Conservation (phyloP, 495 filamentous ascomycete species). For the Penicillium samsonianum region DNA sequence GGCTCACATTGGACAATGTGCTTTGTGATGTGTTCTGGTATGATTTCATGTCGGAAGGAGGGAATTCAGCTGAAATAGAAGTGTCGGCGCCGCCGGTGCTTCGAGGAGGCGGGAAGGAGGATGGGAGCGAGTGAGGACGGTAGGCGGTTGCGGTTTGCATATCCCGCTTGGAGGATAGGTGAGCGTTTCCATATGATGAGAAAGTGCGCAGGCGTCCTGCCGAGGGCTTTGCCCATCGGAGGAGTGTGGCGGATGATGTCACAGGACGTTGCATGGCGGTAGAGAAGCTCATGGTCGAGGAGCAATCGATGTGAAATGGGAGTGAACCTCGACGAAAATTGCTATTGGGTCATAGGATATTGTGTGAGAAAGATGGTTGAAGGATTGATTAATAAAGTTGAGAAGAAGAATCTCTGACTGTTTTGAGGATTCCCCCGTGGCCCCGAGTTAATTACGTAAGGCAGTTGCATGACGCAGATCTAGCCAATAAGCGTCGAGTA, state of each 20-base stretch:
- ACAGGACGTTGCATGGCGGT: constrained; percentile 41
- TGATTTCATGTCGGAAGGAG: constrained; percentile 24
- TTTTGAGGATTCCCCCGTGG: constrained; percentile 20
- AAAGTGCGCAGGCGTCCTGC: constrained; percentile 59
- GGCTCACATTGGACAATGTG: constrained; percentile 31
- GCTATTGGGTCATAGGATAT: constrained; percentile 20
- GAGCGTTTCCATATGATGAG: constrained; percentile 58
- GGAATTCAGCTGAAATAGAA: constrained; percentile 62
- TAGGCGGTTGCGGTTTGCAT: constrained; percentile 76
- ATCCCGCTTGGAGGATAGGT: constrained; percentile 61
- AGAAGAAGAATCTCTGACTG: constrained; percentile 19
- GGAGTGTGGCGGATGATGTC: constrained; percentile 58
- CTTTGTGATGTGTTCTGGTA: constrained; percentile 26
- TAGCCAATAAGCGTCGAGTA: constrained; percentile 45
- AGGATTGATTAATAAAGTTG: not conserved
- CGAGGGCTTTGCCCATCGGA: constrained; percentile 50
- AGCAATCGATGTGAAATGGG: constrained; percentile 20
- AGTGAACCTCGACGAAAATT: constrained; percentile 6
- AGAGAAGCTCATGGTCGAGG: constrained; percentile 41
- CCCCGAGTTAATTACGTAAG: constrained; percentile 27
- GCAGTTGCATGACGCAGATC: constrained; percentile 24
- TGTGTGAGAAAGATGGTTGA: constrained; percentile 13
- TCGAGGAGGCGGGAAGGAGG: constrained; percentile 65
- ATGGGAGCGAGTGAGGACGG: constrained; percentile 69
- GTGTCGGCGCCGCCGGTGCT: constrained; percentile 66